Evolutionary conservation across 345 rosid genomes (phyloP), one percentile per base, ranked within the genome.

Genomic region (Cardamine resedifolia): DNA sequence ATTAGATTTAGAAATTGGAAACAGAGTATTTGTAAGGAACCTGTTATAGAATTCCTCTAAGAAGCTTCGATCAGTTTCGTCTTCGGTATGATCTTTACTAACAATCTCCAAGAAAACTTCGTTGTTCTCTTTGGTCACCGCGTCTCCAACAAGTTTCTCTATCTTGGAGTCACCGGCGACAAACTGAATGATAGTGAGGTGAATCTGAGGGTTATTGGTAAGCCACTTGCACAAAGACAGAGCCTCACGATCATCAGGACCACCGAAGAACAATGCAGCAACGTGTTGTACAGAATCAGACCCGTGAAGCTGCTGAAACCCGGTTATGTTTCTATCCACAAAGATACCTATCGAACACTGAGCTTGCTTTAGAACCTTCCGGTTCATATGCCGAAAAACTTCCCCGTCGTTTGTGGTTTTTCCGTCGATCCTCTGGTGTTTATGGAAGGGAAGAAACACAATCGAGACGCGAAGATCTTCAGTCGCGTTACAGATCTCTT

Each of bases 211-310:
- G 58, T 89, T 85, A 5, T 72, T 47, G 0, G 81, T 75, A 16
- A 93, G 74, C 77, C 92, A 79, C 62, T 72, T 83, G 69, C 94
- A 82, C 27, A 87, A 86, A 4, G 97, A 84, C 39, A 93, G 59
- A 16, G 98, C 98, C 80, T 93, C 98, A 10, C 96, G 86, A 67
- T 93, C 96, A 76, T 93, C 98, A 16, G 92, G 82, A 20, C 98
- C 98, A 18, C 94, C 96, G 7, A 93, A 93, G 71, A 93, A 93
- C 77, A 90, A 75, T 4, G 79, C 75, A 6, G 87, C 96, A 2
- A 86, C 88, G 8, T 84, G 82, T 56, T 90, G 98, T 23, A 83
- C 78, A 0, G 68, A 30, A 9, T 77, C 85, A 23, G 72, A 72
- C 7, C 82, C 81, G 18, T 79, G 83, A 48, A 92, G 87, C 49